Evolutionary conservation across 768 basidiomycete species (phyloP), one percentile per base, ranked within the genome.

Genomic region (Boletus sensibilis): DNA sequence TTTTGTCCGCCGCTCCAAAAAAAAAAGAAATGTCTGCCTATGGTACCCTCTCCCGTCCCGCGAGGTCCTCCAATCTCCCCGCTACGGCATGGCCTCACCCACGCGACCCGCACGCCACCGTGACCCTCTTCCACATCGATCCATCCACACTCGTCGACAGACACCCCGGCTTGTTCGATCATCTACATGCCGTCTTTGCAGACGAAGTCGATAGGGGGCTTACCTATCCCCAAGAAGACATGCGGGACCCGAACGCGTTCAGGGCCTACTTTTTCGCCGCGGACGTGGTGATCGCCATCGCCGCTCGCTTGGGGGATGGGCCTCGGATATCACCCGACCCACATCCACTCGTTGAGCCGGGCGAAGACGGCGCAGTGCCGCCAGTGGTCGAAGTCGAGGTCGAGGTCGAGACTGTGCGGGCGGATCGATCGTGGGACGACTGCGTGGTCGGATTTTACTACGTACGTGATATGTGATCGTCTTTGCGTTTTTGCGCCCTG

Each of bases 181-280:
- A 86, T 64, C 79, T 92, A 18, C 79, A 79, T 59, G 38, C 56
- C 33, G 74, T 84, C 25, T 95, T 96, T 70, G 81, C 83, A n/a
- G 76, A 78, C 50, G 91, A 89, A 63, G 76, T 96, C 13, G 86
- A 85, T 53, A 81, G 81, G 44, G 94, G 94, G 1, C 64, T 75
- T 59, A 92, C 94, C 9, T 96, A 95, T 71, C 93, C 94, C 0
- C 94, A 95, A 72, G 90, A 93, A 71, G 80, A 79, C 39, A 74
- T 79, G 18, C 75, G 78, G 50, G 73, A 75, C 7, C 76, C 78
- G 23, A 72, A 80, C 33, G 73, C 78, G 3, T 97, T 94, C 72
- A 81, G 79, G 55, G 75, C 78, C 12, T 93, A 92, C 70, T 94
- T 88, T 72, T 90, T 91, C 63, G 81, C 83, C 1, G 87, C 80